These are phyloP conservation scores for Aspergillus hortae DNA, from an alignment of 2,329 filamentous ascomycete species.

Conservation along the genomic window DNA sequence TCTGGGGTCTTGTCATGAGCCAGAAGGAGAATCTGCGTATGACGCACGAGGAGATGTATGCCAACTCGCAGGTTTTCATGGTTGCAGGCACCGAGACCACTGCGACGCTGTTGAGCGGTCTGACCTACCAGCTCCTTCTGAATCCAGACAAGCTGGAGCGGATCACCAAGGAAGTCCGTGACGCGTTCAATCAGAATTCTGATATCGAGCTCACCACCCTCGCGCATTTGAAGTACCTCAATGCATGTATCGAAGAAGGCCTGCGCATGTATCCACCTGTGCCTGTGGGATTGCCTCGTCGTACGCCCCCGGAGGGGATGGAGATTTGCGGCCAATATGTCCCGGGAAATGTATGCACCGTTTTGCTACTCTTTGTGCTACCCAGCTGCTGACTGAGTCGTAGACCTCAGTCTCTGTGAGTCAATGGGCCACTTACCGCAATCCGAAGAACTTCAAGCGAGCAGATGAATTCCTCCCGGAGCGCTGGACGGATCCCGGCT, in stretches of 20 bases:
- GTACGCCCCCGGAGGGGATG: slow-evolving; percentile 33
- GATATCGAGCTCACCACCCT: slow-evolving; percentile 12
- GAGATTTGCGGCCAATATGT: slow-evolving; percentile 36
- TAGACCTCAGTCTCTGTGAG: slow-evolving; percentile 25
- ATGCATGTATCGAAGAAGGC: slow-evolving; percentile 46
- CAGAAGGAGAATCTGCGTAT: slow-evolving; percentile 9
- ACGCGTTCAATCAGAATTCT: slow-evolving; percentile 9
- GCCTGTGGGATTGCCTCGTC: slow-evolving; percentile 37
- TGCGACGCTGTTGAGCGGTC: slow-evolving; percentile 43
- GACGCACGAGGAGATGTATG: slow-evolving; percentile 10
- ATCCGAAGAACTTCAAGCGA: slow-evolving; percentile 18
- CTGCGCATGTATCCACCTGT: slow-evolving; percentile 47
- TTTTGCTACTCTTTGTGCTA: not conserved
- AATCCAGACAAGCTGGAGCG: slow-evolving; percentile 35
- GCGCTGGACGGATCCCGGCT: slow-evolving; percentile 23
- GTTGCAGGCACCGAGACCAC: slow-evolving; percentile 53
- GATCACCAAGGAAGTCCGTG: slow-evolving; percentile 42
- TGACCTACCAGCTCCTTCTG: slow-evolving; percentile 39
- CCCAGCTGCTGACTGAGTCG: not conserved
- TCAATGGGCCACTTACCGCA: slow-evolving; percentile 21
- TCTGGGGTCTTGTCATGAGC: slow-evolving; percentile 11
- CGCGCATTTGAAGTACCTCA: slow-evolving; percentile 34
- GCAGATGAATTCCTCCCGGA: slow-evolving; percentile 25
- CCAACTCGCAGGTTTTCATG: slow-evolving; percentile 27
- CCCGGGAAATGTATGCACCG: slow-evolving; percentile 23